phyloP scores from a whole-genome alignment of 2,329 filamentous ascomycete species.

The Colletotrichum chlorophyti region DNA sequence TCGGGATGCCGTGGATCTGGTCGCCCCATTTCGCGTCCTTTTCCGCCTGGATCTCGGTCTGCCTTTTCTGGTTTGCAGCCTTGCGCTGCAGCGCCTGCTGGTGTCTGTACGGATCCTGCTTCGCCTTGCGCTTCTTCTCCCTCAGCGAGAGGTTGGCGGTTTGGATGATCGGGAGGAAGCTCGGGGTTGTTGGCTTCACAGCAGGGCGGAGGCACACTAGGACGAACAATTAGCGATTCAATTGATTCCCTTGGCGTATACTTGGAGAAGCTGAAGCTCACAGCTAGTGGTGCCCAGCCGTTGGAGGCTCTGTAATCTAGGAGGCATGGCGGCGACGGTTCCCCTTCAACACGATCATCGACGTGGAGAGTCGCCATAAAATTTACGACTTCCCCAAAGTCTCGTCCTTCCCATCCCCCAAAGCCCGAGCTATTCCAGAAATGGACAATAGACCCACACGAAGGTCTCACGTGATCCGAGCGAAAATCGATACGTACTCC shows the following conservation, averaged over 20 bases:
- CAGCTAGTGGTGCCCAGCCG: conserved; percentile 66
- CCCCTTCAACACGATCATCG: conserved; percentile 27
- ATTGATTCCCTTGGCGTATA: background rate
- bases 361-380: conserved; percentile 26
- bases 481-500: background rate
- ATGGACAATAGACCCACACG: too few species aligned
- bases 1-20: conserved; percentile 78
- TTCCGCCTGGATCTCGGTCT: conserved; percentile 70
- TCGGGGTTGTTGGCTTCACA: conserved; percentile 52
- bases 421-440: conserved; percentile 7
- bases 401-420: background rate
- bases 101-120: conserved; percentile 82
- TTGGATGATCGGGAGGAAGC: conserved; percentile 66
- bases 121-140: conserved; percentile 69
- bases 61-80: conserved; percentile 80
- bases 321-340: conserved; percentile 63
- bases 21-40: conserved; percentile 74
- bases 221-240: conserved; percentile 32
- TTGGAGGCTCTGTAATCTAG: conserved; percentile 67
- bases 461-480: accelerated
- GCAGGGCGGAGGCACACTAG: conserved; percentile 66
- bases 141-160: conserved; percentile 68
- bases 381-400: conserved; percentile 23
- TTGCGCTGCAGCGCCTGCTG: conserved; percentile 85
- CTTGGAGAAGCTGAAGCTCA: conserved; percentile 45